A percentile compares a stretch with the other conserved stretches of the same genome.
Conservation (phyloP, 2,329 filamentous ascomycete species). For the Aspergillus viridinutans region DNA sequence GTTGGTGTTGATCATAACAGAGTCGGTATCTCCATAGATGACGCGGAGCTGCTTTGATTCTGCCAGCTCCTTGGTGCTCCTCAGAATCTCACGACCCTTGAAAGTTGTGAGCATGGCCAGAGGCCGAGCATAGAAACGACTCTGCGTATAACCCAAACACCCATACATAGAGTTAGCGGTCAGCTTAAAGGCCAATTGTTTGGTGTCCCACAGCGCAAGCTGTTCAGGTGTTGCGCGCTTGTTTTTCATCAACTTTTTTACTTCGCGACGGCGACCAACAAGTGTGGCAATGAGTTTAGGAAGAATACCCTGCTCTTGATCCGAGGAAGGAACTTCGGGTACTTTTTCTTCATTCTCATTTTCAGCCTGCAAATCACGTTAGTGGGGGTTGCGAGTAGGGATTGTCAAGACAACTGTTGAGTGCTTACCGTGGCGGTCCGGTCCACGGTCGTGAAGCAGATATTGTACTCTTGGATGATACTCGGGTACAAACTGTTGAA, state of each 20-base stretch:
- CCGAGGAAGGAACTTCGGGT: constrained; percentile 71
- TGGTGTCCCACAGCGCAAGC: constrained; percentile 94
- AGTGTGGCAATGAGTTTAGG: constrained; percentile 88
- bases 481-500: constrained; percentile 99
- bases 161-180: constrained; percentile 99
- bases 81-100: constrained; percentile 95
- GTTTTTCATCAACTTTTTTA: constrained; percentile 96
- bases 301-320: constrained; percentile 77
- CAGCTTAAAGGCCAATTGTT: constrained; percentile 91
- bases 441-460: constrained; percentile 97
- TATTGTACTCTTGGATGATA: constrained; percentile 99
- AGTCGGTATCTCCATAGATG: constrained; percentile 98
- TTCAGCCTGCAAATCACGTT: constrained; percentile 34
- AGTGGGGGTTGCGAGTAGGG: constrained; percentile 1
- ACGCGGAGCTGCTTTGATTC: constrained; percentile 88
- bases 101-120: constrained; percentile 93
- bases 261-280: constrained; percentile 80
- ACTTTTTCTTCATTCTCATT: constrained; percentile 81
- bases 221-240: constrained; percentile 81
- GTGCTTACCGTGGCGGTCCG: constrained; percentile 63
- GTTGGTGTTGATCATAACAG: constrained; percentile 99
- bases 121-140: constrained; percentile 92
- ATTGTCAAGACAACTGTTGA: background rate
- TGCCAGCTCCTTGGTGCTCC: constrained; percentile 91
- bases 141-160: constrained; percentile 93